Evolutionary conservation across 2,329 filamentous ascomycete species (phyloP).

Genomic region (Trichoderma pleuroti): DNA sequence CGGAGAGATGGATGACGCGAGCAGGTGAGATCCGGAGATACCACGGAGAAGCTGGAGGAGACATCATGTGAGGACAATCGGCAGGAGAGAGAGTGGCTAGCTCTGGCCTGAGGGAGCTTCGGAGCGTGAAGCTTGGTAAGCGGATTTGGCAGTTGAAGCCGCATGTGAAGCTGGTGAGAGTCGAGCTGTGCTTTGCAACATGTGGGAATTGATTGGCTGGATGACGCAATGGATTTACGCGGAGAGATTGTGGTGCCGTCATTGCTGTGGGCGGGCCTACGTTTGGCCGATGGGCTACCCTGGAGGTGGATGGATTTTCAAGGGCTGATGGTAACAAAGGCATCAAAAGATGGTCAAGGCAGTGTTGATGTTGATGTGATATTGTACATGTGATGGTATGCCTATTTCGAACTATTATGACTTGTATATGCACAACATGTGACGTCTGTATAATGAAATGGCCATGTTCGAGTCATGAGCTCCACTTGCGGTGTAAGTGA

Average conservation of each 20-base stretch:
- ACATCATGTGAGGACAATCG: neutral
- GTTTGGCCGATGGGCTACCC: neutral
- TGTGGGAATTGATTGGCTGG: conserved; percentile 22
- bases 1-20: neutral
- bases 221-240: conserved; percentile 2
- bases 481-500: neutral
- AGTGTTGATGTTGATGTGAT: neutral
- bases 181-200: conserved; percentile 21
- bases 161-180: neutral
- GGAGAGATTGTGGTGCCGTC: neutral
- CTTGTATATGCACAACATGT: neutral
- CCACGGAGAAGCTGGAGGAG: neutral
- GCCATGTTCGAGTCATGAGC: neutral
- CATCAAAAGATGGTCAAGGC: neutral
- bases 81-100: neutral
- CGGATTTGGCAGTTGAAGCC: neutral
- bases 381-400: neutral
- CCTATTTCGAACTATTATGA: neutral
- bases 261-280: neutral
- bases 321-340: too few species aligned
- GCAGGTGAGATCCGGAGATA: neutral
- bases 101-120: neutral
- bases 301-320: neutral
- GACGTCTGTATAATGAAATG: neutral
- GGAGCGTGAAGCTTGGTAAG: neutral